phyloP scores from a whole-genome alignment of 176 grass and related monocot genomes.

The Otatea glauca region DNA sequence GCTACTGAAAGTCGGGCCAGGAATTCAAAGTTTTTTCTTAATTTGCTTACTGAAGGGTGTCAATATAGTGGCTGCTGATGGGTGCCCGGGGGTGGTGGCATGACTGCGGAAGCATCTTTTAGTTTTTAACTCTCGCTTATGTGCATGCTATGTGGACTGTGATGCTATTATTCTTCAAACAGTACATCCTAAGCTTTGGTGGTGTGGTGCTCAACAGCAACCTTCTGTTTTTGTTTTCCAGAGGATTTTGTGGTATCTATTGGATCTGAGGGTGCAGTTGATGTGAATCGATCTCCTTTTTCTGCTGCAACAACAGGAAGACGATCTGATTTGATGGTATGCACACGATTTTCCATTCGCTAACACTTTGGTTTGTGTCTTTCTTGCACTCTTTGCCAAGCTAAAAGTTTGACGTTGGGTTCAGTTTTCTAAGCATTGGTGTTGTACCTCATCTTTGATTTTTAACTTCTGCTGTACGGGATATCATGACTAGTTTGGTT shows the following conservation, averaged over 20 bases:
- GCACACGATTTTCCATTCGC: slow-evolving; percentile 26
- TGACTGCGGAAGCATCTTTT: slow-evolving; percentile 27
- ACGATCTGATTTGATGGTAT: slow-evolving; percentile 56
- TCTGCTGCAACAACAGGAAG: slow-evolving; percentile 33
- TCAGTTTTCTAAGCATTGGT: slow-evolving; percentile 1
- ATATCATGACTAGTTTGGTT: slow-evolving; percentile 26
- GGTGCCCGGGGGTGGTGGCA: slow-evolving; percentile 37
- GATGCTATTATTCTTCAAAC: slow-evolving; percentile 51
- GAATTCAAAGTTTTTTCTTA: slow-evolving; percentile 6
- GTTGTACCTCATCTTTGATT: slow-evolving; percentile 11
- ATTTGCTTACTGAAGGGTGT: slow-evolving; percentile 12
- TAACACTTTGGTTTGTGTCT: slow-evolving; percentile 18
- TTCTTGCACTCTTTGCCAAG: neutral
- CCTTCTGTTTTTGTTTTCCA: slow-evolving; percentile 75
- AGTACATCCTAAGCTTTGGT: slow-evolving; percentile 45
- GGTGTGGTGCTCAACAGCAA: slow-evolving; percentile 52
- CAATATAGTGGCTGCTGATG: slow-evolving; percentile 30
- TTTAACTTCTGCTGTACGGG: slow-evolving; percentile 14
- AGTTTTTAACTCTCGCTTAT: slow-evolving; percentile 36
- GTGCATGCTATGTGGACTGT: slow-evolving; percentile 46
- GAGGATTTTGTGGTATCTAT: slow-evolving; percentile 47
- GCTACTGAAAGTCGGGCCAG: neutral
- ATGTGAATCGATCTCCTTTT: slow-evolving; percentile 39
- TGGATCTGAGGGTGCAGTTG: slow-evolving; percentile 49
- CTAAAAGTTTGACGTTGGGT: slow-evolving; percentile 20